Conservation (phyloP, 2,329 filamentous ascomycete genomes). For the Drechslerella stenobrocha region DNA sequence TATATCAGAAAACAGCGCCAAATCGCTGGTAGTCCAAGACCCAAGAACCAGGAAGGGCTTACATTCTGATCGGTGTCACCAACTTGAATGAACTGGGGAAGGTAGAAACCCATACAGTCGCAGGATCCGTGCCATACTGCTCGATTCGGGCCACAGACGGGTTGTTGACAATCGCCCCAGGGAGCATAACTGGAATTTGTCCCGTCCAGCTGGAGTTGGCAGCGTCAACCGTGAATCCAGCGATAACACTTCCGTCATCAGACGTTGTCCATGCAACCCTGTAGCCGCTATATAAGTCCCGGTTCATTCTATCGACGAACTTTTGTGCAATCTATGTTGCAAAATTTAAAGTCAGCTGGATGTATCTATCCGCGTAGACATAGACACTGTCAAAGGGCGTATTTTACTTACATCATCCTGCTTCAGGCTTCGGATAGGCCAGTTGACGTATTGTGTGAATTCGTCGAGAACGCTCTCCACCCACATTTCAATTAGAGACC, state of each 20-base stretch:
- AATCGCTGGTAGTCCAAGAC: not conserved
- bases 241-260: slow-evolving; percentile 54
- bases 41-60: not conserved
- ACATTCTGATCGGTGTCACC: slow-evolving; percentile 19
- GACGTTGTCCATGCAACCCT: slow-evolving; percentile 51
- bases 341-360: not conserved
- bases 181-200: slow-evolving; percentile 63
- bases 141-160: slow-evolving; percentile 59
- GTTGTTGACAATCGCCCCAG: slow-evolving; percentile 56
- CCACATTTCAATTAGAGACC: slow-evolving; percentile 54
- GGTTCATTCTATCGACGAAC: slow-evolving; percentile 30
- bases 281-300: slow-evolving; percentile 29
- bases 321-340: slow-evolving; percentile 13
- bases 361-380: not conserved
- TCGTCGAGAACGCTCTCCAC: slow-evolving; percentile 53
- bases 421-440: slow-evolving; percentile 63
- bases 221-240: slow-evolving; percentile 23
- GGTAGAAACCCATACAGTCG: slow-evolving; percentile 59
- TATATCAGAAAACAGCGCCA: not conserved
- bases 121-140: slow-evolving; percentile 61
- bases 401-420: slow-evolving; percentile 60
- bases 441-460: slow-evolving; percentile 59
- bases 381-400: not conserved
- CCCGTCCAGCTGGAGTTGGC: slow-evolving; percentile 56
- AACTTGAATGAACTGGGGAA: slow-evolving; percentile 23